A percentile compares a stretch with the other conserved stretches of the same genome.
These are phyloP conservation scores for Rutstroemia sp. DNA, from an alignment of 2,329 filamentous ascomycete genomes.

Conservation along the genomic window DNA sequence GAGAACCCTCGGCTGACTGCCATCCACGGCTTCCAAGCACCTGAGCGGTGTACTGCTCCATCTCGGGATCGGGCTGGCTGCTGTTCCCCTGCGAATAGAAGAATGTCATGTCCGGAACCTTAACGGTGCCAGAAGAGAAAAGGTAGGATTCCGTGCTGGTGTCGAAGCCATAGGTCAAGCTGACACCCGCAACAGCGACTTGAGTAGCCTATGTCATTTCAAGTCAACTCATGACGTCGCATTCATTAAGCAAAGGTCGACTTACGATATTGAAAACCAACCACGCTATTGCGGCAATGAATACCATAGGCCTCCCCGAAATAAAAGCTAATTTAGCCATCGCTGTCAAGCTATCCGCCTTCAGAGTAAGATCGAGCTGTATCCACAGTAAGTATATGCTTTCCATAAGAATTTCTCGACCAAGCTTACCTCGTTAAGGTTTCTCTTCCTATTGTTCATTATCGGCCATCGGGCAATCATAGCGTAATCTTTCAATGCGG, in stretches of 20 bases:
- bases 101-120: slow-evolving; percentile 33
- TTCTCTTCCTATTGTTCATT: slow-evolving; percentile 32
- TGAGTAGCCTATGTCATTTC: slow-evolving; percentile 31
- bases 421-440: slow-evolving; percentile 33
- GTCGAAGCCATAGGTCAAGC: slow-evolving; percentile 37
- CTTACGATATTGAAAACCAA: slow-evolving; percentile 30
- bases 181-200: slow-evolving; percentile 36
- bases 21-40: slow-evolving; percentile 35
- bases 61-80: slow-evolving; percentile 19
- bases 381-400: slow-evolving; percentile 2
- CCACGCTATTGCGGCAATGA: slow-evolving; percentile 27
- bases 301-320: slow-evolving; percentile 24
- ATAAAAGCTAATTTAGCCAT: slow-evolving; percentile 26
- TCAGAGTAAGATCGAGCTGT: slow-evolving; percentile 28
- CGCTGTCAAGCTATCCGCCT: slow-evolving; percentile 28
- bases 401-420: neutral
- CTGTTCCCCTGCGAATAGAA: slow-evolving; percentile 27
- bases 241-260: neutral
- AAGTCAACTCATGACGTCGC: neutral
- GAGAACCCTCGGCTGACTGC: slow-evolving; percentile 20
- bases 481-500: slow-evolving; percentile 37
- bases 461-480: slow-evolving; percentile 41
- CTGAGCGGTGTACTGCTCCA: slow-evolving; percentile 37
- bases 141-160: slow-evolving; percentile 30
- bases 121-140: slow-evolving; percentile 30